Evolutionary conservation across 768 basidiomycete genomes (phyloP).

Genomic region (Trametes gibbosa): DNA sequence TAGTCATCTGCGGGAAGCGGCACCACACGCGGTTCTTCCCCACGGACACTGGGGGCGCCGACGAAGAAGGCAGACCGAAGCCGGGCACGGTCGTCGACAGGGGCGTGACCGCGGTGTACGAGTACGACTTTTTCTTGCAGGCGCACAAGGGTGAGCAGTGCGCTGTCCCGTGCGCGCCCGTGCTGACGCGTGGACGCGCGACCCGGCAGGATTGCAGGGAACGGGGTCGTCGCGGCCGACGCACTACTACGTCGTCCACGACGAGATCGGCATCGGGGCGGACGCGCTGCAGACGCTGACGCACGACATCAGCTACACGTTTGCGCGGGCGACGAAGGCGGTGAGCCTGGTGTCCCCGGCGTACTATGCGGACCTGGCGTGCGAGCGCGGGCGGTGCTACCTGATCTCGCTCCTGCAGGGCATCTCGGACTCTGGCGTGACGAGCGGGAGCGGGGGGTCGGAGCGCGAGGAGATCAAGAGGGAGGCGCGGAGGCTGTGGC

Average conservation of each 20-base stretch:
- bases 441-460: slow-evolving; percentile 32
- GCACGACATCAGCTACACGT: slow-evolving; percentile 53
- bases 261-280: slow-evolving; percentile 49
- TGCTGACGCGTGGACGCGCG: too few species aligned
- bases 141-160: slow-evolving; percentile 22
- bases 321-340: slow-evolving; percentile 57
- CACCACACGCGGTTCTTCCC: slow-evolving; percentile 60
- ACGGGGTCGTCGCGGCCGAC: slow-evolving; percentile 45
- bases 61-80: slow-evolving; percentile 46
- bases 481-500: slow-evolving; percentile 59
- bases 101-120: slow-evolving; percentile 52
- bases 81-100: slow-evolving; percentile 56
- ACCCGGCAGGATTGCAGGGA: slow-evolving; percentile 44
- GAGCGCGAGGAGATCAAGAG: slow-evolving; percentile 43
- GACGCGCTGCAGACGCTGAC: slow-evolving; percentile 55
- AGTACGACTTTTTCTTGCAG: slow-evolving; percentile 56
- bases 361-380: slow-evolving; percentile 47
- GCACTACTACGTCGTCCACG: slow-evolving; percentile 54
- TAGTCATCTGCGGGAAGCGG: slow-evolving; percentile 56
- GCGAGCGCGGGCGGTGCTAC: slow-evolving; percentile 55
- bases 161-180: too few species aligned
- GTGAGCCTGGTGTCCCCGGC: slow-evolving; percentile 45
- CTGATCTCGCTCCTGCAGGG: slow-evolving; percentile 48
- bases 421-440: slow-evolving; percentile 30
- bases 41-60: slow-evolving; percentile 41